A percentile compares a stretch with the other conserved stretches of the same genome.
Evolutionary conservation across 768 basidiomycete genomes (phyloP).

Genomic region (Suillus tomentosus): DNA sequence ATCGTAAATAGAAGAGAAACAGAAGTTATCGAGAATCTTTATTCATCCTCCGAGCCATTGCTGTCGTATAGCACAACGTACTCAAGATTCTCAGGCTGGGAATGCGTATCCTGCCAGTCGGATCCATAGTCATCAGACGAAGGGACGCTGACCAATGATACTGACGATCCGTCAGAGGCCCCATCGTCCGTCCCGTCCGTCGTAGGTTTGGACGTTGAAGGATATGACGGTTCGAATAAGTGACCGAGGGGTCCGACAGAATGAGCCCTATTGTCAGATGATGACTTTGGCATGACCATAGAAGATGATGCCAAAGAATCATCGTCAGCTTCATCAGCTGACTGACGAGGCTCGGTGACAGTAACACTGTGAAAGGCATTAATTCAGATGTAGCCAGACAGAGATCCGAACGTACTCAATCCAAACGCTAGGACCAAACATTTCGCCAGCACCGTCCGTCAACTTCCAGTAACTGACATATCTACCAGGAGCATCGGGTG

Average conservation of each 20-base stretch:
- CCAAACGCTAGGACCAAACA: constrained; percentile 76
- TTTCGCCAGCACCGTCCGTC: constrained; percentile 52
- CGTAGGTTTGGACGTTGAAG: constrained; percentile 30
- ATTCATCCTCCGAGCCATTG: constrained; percentile 55
- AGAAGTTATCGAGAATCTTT: neutral
- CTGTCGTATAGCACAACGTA: constrained; percentile 78
- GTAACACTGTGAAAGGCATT: constrained; percentile 50
- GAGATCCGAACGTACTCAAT: constrained; percentile 60
- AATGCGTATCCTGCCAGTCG: constrained; percentile 61
- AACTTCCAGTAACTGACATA: constrained; percentile 82
- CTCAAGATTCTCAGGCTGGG: constrained; percentile 47
- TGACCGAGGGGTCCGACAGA: constrained; percentile 17
- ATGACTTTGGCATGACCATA: constrained; percentile 61
- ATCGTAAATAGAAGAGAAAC: constrained; percentile 10
- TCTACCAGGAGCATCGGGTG: constrained; percentile 70
- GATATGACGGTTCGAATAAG: constrained; percentile 15
- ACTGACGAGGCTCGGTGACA: constrained; percentile 53
- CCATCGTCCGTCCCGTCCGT: constrained; percentile 40
- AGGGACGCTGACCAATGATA: constrained; percentile 63
- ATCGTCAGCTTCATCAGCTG: constrained; percentile 35
- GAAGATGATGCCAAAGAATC: constrained; percentile 67
- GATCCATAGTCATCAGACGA: constrained; percentile 56
- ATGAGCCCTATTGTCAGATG: constrained; percentile 22
- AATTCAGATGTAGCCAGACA: constrained; percentile 4
- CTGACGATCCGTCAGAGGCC: constrained; percentile 45